A percentile compares a stretch with the other conserved stretches of the same genome.
These are phyloP conservation scores for Candida hispaniensis DNA, from an alignment of 805 yeast genomes.

Conservation along the genomic window DNA sequence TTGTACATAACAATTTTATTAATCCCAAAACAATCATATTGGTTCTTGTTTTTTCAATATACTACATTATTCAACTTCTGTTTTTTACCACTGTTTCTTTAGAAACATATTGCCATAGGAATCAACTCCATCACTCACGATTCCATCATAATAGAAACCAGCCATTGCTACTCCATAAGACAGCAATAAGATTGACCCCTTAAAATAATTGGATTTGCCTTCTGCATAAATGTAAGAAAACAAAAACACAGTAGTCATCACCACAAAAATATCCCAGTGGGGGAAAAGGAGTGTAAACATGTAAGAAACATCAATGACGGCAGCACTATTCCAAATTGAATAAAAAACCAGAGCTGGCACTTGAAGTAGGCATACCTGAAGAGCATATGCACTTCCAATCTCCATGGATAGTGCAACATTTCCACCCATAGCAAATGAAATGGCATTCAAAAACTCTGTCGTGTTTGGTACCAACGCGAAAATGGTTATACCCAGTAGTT, in stretches of 20 bases:
- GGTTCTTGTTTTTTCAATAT: no score
- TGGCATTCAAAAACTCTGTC: constrained; percentile 93
- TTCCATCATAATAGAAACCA: constrained; percentile 60
- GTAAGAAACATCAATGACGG: constrained; percentile 18
- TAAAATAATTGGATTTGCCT: constrained; percentile 92
- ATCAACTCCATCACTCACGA: constrained; percentile 1
- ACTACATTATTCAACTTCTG: no score
- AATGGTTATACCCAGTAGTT: constrained; percentile 83
- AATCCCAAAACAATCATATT: no score
- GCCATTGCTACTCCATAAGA: constrained; percentile 61
- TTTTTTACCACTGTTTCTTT: no score
- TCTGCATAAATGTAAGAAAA: constrained; percentile 93
- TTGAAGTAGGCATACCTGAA: constrained; percentile 89
- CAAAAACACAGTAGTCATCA: constrained; percentile 72
- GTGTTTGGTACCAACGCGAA: constrained; percentile 96
- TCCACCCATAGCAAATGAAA: constrained; percentile 91
- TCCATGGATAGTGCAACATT: constrained; percentile 96
- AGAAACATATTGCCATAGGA: no score
- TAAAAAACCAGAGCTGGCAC: constrained; percentile 81
- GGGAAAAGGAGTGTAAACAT: constrained; percentile 80
- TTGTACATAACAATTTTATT: no score
- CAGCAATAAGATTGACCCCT: constrained; percentile 79
- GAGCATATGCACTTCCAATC: constrained; percentile 93
- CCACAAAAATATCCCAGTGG: constrained; percentile 86
- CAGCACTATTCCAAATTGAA: constrained; percentile 39